Conservation (phyloP, 2,329 filamentous ascomycete species). For the Sporothrix protearum region DNA sequence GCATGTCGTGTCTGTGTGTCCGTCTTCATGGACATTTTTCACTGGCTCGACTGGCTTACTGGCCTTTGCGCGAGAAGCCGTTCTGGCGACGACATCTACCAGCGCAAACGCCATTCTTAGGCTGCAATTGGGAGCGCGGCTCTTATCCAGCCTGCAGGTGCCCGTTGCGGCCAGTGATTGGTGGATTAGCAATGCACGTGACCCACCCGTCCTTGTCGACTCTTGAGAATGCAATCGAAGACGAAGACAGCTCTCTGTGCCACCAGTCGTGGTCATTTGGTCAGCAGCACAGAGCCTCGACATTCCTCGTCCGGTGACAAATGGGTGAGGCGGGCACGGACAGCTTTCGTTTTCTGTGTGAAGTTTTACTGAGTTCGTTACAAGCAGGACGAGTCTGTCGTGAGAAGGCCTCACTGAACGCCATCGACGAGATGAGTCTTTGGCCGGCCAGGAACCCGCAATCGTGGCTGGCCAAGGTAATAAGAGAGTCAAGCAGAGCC, state of each 20-base stretch:
- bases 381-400: neutral
- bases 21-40: neutral
- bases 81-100: conserved; percentile 1
- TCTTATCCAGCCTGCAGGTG: neutral
- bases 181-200: neutral
- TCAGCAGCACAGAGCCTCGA: neutral
- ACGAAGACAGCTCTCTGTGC: neutral
- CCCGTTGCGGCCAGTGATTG: neutral
- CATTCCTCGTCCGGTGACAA: conserved; percentile 1
- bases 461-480: conserved; percentile 2
- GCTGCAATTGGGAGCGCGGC: neutral
- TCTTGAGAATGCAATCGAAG: neutral
- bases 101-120: conserved; percentile 8
- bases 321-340: neutral
- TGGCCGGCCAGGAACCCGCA: neutral
- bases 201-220: neutral
- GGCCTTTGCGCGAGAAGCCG: conserved; percentile 6
- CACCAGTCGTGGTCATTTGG: neutral
- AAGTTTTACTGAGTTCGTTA: neutral
- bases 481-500: neutral
- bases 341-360: neutral
- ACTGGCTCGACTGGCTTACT: neutral
- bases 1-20: neutral
- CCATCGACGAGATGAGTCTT: conserved; percentile 3
- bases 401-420: neutral